Base-by-base conservation (phyloP, 73 alveolate genomes). In the Paramecium primaurelia region DNA sequence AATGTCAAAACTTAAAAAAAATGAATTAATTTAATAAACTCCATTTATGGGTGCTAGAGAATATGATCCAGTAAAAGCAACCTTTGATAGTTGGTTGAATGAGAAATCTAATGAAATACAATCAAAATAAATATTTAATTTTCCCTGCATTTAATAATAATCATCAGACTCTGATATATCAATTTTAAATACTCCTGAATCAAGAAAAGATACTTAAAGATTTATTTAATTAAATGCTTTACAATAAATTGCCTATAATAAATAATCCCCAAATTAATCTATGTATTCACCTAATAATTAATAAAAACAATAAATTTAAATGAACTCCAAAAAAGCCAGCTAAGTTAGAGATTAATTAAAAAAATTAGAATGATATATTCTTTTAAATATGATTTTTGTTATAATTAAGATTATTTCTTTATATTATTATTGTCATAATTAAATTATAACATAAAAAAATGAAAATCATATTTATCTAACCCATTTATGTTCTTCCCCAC, bases 1-100 rank as follows among this genome's bases (percentile, higher is more conserved):
- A 80, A 22, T 49, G 49, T 22, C 47, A 0, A 42, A 45, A 44
- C n/a, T 42, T 3, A 42, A 80, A 22, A 25, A 42, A 25, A 80
- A 73, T 18, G 30, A 25, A 12, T 64, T 80, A 18, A 32, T 80
- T 80, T 26, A 47, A 26, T 25, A 80, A 44, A 80, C 91, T 8
- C 91, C 91, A 12, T 75, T 75, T 26, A 36, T 75, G 59, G 88
- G 88, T 34, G 18, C n/a, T 2, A 36, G 88, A 75, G 40, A 75
- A 38, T 42, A 64, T 32, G 51, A 64, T 64, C 30, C 26, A 28
- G 42, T 28, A 64, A 64, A 75, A 20, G 60, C 40, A 6, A 30
- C 58, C 3, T 18, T 6, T 2, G 88, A 75, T 75, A 75, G 88
- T 75, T 75, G 88, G 88, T 11, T 75, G 18, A 38, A 36, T 34